Evolutionary conservation across 2,329 filamentous ascomycete genomes (phyloP).

Genomic region (Colletotrichum sp.): DNA sequence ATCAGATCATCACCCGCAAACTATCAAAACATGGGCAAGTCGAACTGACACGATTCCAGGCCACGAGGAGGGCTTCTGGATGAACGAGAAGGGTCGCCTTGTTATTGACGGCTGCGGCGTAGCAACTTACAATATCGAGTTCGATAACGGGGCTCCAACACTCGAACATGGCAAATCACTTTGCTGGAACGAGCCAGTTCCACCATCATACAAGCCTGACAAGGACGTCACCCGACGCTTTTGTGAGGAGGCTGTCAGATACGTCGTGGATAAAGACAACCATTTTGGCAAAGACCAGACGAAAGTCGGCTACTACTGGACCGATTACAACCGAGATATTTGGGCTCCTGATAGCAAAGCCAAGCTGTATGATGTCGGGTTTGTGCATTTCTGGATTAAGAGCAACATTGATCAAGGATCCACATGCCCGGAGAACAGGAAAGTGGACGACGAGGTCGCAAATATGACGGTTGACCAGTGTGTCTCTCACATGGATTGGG

Average conservation of each 20-base stretch:
- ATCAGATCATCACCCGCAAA: neutral
- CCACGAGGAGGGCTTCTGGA: neutral
- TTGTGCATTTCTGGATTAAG: conserved; percentile 10
- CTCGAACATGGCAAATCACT: neutral
- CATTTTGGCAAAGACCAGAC: neutral
- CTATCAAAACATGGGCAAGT: no score
- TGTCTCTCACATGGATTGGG: neutral
- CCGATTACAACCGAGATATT: conserved; percentile 3
- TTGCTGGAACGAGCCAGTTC: neutral
- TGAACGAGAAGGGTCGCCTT: neutral
- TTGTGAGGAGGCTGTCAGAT: neutral
- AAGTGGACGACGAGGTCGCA: neutral
- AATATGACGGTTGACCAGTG: neutral
- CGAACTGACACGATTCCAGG: neutral
- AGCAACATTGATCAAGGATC: neutral
- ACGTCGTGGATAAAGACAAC: neutral
- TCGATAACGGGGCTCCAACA: neutral
- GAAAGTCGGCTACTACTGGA: conserved; percentile 1
- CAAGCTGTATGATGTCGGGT: neutral
- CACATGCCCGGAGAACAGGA: neutral
- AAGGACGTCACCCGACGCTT: neutral
- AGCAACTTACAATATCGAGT: neutral
- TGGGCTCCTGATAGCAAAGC: neutral
- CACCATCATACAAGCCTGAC: neutral
- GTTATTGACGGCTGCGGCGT: neutral